Conservation (phyloP, 148 eudicot genomes). For the Bassia scoparia region DNA sequence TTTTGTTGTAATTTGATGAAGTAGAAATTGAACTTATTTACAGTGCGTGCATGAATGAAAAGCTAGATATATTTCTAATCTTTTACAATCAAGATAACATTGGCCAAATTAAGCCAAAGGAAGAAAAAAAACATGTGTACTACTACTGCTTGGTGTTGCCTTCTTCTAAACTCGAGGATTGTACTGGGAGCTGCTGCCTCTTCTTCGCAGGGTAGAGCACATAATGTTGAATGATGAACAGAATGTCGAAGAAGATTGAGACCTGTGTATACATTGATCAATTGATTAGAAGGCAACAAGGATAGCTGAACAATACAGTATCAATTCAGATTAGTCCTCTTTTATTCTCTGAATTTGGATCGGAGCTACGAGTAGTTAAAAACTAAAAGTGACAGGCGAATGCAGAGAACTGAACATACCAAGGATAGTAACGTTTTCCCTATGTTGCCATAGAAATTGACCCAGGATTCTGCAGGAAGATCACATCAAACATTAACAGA, state of each 20-base stretch:
- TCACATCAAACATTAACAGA: neutral
- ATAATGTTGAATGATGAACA: conserved; percentile 84
- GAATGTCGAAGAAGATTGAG: conserved; percentile 70
- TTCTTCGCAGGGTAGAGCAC: conserved; percentile 62
- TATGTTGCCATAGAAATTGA: conserved; percentile 86
- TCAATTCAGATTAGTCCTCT: too few relatives aligned
- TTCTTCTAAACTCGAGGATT: neutral
- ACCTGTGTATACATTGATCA: conserved; percentile 39
- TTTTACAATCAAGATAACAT: too few relatives aligned
- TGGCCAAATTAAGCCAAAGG: neutral
- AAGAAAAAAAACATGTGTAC: neutral
- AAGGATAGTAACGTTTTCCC: conserved; percentile 86
- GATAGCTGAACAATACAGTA: too few relatives aligned
- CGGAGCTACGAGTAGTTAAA: too few relatives aligned
- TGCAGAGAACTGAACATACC: conserved; percentile 37
- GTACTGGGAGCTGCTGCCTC: conserved; percentile 19
- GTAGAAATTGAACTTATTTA: too few relatives aligned
- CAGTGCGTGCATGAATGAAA: too few relatives aligned
- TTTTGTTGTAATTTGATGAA: too few relatives aligned
- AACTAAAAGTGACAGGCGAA: too few relatives aligned
- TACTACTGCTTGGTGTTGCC: neutral
- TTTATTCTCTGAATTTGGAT: too few relatives aligned
- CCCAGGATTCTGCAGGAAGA: conserved; percentile 67
- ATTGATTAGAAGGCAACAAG: neutral
- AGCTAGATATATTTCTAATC: too few relatives aligned